Evolutionary conservation across 2,329 filamentous ascomycete species (phyloP).

Genomic region (Microcera coccophila): DNA sequence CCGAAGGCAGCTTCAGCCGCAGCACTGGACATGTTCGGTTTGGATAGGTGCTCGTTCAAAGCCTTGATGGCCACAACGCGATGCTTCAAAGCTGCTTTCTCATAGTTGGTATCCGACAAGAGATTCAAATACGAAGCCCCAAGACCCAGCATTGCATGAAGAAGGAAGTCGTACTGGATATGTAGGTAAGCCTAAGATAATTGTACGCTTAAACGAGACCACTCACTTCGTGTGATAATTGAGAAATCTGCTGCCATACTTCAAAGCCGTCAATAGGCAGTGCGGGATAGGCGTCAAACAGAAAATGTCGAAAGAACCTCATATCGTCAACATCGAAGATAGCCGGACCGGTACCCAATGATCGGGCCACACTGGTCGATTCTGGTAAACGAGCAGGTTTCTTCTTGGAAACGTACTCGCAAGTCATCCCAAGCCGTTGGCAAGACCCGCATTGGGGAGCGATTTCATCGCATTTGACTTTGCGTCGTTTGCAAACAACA

Average conservation of each 20-base stretch:
- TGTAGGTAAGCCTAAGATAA: conserved; percentile 1
- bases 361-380: conserved; percentile 8
- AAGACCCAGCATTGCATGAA: conserved; percentile 40
- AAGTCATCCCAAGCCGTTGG: conserved; percentile 33
- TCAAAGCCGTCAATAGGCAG: conserved; percentile 34
- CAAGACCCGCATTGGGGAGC: conserved; percentile 36
- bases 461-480: conserved; percentile 43
- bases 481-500: conserved; percentile 33
- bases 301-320: conserved; percentile 51
- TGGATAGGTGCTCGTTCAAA: conserved; percentile 34
- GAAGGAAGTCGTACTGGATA: conserved; percentile 38
- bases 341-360: conserved; percentile 17
- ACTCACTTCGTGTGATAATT: conserved; percentile 36
- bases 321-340: conserved; percentile 43
- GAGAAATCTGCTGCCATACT: conserved; percentile 36
- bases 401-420: conserved; percentile 28
- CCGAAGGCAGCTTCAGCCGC: conserved; percentile 38
- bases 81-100: conserved; percentile 32
- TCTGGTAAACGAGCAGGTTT: not conserved
- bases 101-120: conserved; percentile 19
- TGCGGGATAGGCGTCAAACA: conserved; percentile 42
- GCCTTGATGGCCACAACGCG: conserved; percentile 35
- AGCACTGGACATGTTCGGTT: conserved; percentile 22
- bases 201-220: not conserved
- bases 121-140: conserved; percentile 38